Percentiles rank a stretch among this genome's conserved stretches.
These are phyloP conservation scores for Cyberlindnera maclurae DNA, from an alignment of 805 yeast genomes.

Conservation along the genomic window DNA sequence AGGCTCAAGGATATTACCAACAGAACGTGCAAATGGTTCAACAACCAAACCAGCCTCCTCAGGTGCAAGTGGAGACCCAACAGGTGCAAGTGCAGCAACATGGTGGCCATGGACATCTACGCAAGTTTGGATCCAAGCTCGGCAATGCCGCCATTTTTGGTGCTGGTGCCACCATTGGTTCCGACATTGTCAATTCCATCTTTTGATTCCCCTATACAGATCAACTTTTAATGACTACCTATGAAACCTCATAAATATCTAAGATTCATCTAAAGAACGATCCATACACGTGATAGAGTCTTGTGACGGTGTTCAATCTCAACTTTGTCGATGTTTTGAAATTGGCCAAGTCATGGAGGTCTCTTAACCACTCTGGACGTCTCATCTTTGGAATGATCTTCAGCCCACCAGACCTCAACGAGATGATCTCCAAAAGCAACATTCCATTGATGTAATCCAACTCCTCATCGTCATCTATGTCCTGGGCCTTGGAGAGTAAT, in stretches of 20 bases:
- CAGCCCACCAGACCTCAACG: conserved; percentile 44
- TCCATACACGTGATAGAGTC: conserved; percentile 59
- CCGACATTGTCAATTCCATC: conserved; percentile 69
- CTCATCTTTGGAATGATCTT: conserved; percentile 43
- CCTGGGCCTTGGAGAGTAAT: conserved; percentile 31
- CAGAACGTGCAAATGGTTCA: conserved; percentile 20
- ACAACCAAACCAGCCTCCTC: conserved; percentile 1
- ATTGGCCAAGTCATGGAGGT: conserved; percentile 52
- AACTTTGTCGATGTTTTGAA: conserved; percentile 28
- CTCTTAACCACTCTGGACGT: conserved; percentile 51
- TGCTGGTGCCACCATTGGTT: conserved; percentile 93
- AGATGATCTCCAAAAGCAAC: conserved; percentile 57
- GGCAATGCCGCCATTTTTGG: conserved; percentile 95
- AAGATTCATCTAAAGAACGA: conserved; percentile 15
- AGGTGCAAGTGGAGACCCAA: conserved; percentile 17
- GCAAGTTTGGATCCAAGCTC: conserved; percentile 69
- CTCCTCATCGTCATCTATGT: conserved; percentile 16
- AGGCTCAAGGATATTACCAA: conserved; percentile 27
- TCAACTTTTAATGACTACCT: too few species aligned
- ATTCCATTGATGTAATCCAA: conserved; percentile 46
- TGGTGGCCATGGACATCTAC: conserved; percentile 31
- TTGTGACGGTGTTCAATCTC: conserved; percentile 41
- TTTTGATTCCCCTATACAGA: conserved; percentile 41
- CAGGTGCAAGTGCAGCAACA: conserved; percentile 28
- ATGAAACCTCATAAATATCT: too few species aligned